Base-by-base conservation (phyloP, 208 protist species). In the Trypanosoma melophagium region DNA sequence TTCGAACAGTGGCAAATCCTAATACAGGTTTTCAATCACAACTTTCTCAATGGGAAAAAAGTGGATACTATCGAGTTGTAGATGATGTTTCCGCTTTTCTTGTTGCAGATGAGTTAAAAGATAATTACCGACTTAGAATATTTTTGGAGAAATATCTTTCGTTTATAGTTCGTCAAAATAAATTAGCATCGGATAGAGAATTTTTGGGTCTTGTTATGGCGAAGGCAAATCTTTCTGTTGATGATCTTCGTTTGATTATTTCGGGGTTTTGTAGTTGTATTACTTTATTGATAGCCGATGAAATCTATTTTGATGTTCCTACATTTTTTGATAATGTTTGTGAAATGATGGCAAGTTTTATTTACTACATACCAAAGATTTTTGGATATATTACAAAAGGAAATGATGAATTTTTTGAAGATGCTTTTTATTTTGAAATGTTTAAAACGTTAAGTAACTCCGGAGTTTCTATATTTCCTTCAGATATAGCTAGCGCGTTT, bases 11-110 rank as follows among this genome's bases (percentile, higher is more conserved):
- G 0, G 78, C 90, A 12, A 80, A 83, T 68, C 90, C 90, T 0
- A 96, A 96, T 55, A 71, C 72, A 1, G 90, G 90, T 0, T 96
- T 96, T 76, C 76, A 74, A 42, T 60, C 55, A n/a, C 85, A 92
- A 55, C 66, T 96, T 42, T 53, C 67, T 40, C 45, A 86, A 10
- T 96, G 85, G 85, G 81, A 86, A 50, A 25, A 66, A 7, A 42
- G 78, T 31, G 49, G 67, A 31, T 76, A 76, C 59, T 80, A 77
- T 57, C 86, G 86, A 44, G 71, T 91, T 35, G 61, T 79, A 19
- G 85, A 93, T 66, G 77, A 77, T 31, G 60, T 83, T 51, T 80
- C 86, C 3, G 83, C 83, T 0, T 66, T 62, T 40, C 60, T 88
- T 19, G 68, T 80, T 19, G 80, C 80, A 52, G 17, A 55, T 25